Base-by-base conservation (phyloP, 352 stramenopile species). In the Globisporangium megalacanthum region DNA sequence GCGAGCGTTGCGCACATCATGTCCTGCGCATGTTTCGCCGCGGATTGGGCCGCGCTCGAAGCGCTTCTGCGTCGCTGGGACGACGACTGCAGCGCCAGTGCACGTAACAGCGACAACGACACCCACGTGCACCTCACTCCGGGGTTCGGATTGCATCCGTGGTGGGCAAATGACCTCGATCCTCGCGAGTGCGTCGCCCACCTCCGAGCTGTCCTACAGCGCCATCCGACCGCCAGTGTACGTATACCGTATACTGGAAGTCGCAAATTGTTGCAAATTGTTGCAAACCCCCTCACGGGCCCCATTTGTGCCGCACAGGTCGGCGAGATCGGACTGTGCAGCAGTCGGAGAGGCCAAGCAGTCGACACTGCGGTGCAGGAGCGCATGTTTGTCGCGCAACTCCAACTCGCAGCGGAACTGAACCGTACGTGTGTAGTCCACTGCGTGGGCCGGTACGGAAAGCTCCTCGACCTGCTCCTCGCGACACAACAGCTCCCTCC, bases 261-360 rank as follows among this genome's bases (percentile, higher is more conserved):
- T 14, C 41, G 14, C 41, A 22, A 22, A 3, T 0, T 25, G 20
- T 17, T 7, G 20, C 9, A n/a, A 47, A 47, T 14, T 8, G 15
- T 47, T 6, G 20, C 4, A n/a, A 4, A 8, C 47, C 15, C 8
- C 47, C 41, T 49, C 13, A 49, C 14, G 31, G 47, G 31, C 45
- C 11, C 51, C 4, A 50, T 52, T 29, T 17, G 22, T 69, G 11
- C 62, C 22, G 2, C 49, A 36, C 51, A 89, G 80, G 50, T 93
- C 3, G 83, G 83, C 0, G 83, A 94, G 58, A 92, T 94, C 60
- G 83, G 83, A 0, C 49, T 94, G 13, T 94, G 83, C 58, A 92
- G 92, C 55, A 89, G 69, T 42, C 60, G 56, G 22, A 69, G 78
- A 29, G 83, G 83, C 0, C 70, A 65, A 19, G 52, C 70, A 13